These are phyloP conservation scores for Lippia alba DNA, from an alignment of 305 asterid genomes.

Conservation along the genomic window DNA sequence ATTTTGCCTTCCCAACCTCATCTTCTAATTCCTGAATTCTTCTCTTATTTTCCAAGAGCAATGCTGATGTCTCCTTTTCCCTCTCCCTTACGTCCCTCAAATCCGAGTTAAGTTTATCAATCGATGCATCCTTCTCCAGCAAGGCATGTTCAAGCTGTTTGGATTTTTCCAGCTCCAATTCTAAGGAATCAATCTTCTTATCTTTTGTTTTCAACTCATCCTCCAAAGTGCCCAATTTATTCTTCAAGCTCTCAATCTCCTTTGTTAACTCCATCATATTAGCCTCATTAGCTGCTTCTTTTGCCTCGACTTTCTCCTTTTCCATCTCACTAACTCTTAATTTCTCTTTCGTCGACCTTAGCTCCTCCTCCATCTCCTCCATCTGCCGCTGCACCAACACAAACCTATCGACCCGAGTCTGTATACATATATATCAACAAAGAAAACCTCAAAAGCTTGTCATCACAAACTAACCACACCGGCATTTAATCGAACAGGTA, in stretches of 20 bases:
- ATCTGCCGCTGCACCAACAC: conserved; percentile 53
- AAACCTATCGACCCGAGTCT: conserved; percentile 44
- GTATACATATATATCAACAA: neutral
- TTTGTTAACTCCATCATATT: conserved; percentile 38
- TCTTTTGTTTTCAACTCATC: conserved; percentile 55
- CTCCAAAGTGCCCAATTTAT: conserved; percentile 35
- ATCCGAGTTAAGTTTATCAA: conserved; percentile 48
- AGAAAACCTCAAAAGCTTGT: neutral
- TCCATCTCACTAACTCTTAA: conserved; percentile 38
- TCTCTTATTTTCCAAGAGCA: conserved; percentile 36
- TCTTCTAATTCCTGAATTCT: conserved; percentile 53
- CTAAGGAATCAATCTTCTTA: conserved; percentile 46
- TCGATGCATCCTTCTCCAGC: conserved; percentile 45
- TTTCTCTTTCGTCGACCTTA: conserved; percentile 53
- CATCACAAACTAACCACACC: neutral
- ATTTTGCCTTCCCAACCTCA: conserved; percentile 48
- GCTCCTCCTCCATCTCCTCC: conserved; percentile 62
- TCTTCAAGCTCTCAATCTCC: conserved; percentile 56
- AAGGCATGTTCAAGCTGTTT: conserved; percentile 40
- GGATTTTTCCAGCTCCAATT: conserved; percentile 41
- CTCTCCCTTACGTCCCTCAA: conserved; percentile 40
- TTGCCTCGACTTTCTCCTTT: conserved; percentile 43
- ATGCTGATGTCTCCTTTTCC: conserved; percentile 31
- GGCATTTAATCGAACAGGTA: conserved; percentile 8
- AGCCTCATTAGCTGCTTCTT: conserved; percentile 37